A percentile compares a stretch with the other conserved stretches of the same genome.
Evolutionary conservation across 2,329 filamentous ascomycete species (phyloP).

Genomic region (Aspergillus brasiliensis): DNA sequence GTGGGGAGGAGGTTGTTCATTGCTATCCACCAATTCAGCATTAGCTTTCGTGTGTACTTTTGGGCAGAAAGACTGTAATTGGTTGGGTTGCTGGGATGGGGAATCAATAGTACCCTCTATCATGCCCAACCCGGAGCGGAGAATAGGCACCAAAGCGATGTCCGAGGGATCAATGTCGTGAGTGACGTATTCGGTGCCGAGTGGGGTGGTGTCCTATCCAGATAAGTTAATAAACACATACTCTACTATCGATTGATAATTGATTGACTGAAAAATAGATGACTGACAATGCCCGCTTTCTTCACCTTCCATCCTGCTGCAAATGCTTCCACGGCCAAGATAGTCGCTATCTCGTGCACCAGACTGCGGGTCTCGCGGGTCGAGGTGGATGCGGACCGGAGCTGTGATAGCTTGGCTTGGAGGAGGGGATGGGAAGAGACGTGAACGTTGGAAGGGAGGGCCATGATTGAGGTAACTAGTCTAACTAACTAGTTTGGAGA

Average conservation of each 20-base stretch:
- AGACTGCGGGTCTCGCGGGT: constrained; percentile 77
- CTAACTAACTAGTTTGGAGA: too few species aligned
- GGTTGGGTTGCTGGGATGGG: neutral
- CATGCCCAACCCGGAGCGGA: constrained; percentile 91
- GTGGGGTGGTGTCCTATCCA: constrained; percentile 70
- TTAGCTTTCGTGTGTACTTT: neutral
- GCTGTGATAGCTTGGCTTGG: constrained; percentile 82
- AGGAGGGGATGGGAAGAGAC: constrained; percentile 85
- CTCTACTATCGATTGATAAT: neutral
- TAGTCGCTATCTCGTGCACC: constrained; percentile 81
- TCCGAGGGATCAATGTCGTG: constrained; percentile 64
- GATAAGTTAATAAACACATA: neutral
- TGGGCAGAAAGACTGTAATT: neutral
- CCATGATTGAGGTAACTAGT: constrained; percentile 24
- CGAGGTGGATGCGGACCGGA: constrained; percentile 71
- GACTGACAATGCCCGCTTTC: constrained; percentile 65
- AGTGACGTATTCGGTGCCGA: constrained; percentile 74
- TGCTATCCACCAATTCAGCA: constrained; percentile 42
- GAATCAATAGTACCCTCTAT: constrained; percentile 64
- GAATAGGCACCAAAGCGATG: constrained; percentile 84
- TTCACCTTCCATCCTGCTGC: constrained; percentile 61
- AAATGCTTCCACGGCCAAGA: constrained; percentile 81
- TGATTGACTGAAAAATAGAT: neutral
- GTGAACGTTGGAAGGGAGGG: constrained; percentile 63
- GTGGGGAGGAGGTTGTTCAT: constrained; percentile 79